Percentiles rank a stretch among this genome's conserved stretches.
Evolutionary conservation across 805 yeast genomes (phyloP).

Genomic region (Myxozyma geophila): DNA sequence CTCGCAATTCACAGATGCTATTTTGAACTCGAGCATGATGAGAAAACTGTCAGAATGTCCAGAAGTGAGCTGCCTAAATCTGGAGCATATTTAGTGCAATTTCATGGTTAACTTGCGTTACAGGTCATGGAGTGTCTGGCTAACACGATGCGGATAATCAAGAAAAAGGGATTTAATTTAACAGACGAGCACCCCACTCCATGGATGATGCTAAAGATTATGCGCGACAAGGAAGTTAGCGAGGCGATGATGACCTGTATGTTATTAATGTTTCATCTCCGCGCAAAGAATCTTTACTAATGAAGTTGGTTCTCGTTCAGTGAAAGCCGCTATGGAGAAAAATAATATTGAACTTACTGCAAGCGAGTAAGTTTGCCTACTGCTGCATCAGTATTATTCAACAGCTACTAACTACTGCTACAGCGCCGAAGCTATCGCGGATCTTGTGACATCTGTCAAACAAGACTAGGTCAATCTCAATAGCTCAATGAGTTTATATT

Average conservation of each 20-base stretch:
- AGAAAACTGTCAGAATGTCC: constrained; percentile 23
- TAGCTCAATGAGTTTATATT: not conserved
- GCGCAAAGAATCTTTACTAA: not conserved
- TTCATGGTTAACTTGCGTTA: not conserved
- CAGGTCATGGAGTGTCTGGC: constrained; percentile 28
- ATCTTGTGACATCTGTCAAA: constrained; percentile 5
- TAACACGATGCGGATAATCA: constrained; percentile 14
- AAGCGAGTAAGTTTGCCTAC: constrained; percentile 19
- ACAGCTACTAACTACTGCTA: not conserved
- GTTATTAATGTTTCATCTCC: not conserved
- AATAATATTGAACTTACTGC: constrained; percentile 21
- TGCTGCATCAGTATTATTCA: not conserved
- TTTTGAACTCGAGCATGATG: constrained; percentile 27
- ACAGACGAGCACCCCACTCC: constrained; percentile 12
- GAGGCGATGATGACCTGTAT: constrained; percentile 24
- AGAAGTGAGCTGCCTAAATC: constrained; percentile 14
- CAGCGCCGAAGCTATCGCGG: constrained; percentile 15
- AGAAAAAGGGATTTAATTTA: constrained; percentile 14
- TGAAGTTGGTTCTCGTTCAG: not conserved
- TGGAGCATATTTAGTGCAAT: not conserved
- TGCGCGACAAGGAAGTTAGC: constrained; percentile 26
- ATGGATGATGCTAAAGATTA: constrained; percentile 18
- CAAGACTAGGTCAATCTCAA: not conserved
- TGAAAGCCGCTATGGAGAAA: constrained; percentile 24
- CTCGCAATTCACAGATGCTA: constrained; percentile 25